Evolutionary conservation across 768 basidiomycete species (phyloP).

Genomic region (Trametes elegans): DNA sequence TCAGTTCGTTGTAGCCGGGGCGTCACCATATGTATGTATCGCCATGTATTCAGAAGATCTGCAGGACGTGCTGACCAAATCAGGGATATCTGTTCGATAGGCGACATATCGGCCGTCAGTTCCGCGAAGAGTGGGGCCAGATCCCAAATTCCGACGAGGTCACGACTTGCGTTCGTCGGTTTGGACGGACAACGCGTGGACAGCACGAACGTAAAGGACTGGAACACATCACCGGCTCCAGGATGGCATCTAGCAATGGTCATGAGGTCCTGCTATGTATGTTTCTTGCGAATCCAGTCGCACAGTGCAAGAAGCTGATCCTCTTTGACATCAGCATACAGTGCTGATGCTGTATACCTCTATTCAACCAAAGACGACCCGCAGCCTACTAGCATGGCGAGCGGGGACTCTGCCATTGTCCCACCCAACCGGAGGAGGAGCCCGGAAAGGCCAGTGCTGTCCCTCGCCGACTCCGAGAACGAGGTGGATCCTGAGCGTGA

Average conservation of each 20-base stretch:
- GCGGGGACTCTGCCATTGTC: constrained; percentile 11
- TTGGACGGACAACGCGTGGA: constrained; percentile 50
- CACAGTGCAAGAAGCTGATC: too few relatives aligned
- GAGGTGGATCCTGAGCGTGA: not conserved
- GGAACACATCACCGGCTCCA: constrained; percentile 76
- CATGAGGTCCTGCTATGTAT: constrained; percentile 55
- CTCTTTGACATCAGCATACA: constrained; percentile 51
- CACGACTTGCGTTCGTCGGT: constrained; percentile 79
- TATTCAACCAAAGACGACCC: constrained; percentile 73
- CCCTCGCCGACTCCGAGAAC: not conserved
- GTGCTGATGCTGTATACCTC: constrained; percentile 67
- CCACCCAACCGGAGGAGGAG: constrained; percentile 14
- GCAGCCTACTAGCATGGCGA: constrained; percentile 21
- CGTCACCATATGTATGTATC: constrained; percentile 65
- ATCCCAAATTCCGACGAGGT: constrained; percentile 46
- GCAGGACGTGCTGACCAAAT: constrained; percentile 19
- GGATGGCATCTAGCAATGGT: constrained; percentile 67
- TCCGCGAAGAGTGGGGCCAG: constrained; percentile 71
- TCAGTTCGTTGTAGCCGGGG: constrained; percentile 83
- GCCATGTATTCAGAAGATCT: not conserved
- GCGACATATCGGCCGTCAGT: constrained; percentile 59
- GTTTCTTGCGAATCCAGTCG: not conserved
- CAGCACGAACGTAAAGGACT: constrained; percentile 35
- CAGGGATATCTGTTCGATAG: constrained; percentile 86
- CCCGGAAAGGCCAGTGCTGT: not conserved